These are phyloP conservation scores for Heritiera fomes DNA, from an alignment of 345 rosid species.

Conservation along the genomic window DNA sequence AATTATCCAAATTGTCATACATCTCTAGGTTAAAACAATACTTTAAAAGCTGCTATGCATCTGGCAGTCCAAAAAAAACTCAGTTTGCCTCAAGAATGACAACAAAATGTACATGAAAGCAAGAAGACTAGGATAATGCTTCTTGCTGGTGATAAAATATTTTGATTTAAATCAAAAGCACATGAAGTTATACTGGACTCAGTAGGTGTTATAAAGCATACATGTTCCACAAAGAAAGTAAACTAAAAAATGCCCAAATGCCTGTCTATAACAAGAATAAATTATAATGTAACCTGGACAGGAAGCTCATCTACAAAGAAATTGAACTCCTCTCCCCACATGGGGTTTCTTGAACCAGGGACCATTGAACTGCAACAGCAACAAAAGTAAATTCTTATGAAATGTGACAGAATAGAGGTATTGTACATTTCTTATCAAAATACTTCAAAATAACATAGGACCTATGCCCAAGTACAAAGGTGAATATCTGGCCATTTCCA, in stretches of 20 bases:
- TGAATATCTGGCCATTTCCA: not conserved
- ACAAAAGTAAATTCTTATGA: constrained; percentile 18
- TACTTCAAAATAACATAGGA: not conserved
- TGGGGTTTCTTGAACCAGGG: constrained; percentile 96
- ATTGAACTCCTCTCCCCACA: constrained; percentile 99
- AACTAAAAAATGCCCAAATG: not conserved
- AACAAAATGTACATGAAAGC: constrained; percentile 12
- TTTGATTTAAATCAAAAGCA: not conserved
- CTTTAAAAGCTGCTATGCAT: not conserved
- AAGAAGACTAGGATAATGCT: not conserved
- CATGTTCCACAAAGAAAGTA: not conserved
- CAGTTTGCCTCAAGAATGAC: not conserved
- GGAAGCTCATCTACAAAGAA: constrained; percentile 90
- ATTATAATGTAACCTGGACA: constrained; percentile 57
- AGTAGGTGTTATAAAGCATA: not conserved
- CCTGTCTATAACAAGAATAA: not conserved
- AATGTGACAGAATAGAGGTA: not conserved
- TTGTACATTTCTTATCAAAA: not conserved
- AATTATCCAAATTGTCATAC: not conserved
- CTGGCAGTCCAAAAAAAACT: not conserved
- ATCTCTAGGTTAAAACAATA: not conserved
- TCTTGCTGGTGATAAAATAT: constrained; percentile 1
- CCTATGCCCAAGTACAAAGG: not conserved
- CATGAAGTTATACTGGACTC: not conserved
- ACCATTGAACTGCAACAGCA: constrained; percentile 80